Evolutionary conservation across 163 green algal species (phyloP).

Genomic region (Trebouxiophyceae sp.): DNA sequence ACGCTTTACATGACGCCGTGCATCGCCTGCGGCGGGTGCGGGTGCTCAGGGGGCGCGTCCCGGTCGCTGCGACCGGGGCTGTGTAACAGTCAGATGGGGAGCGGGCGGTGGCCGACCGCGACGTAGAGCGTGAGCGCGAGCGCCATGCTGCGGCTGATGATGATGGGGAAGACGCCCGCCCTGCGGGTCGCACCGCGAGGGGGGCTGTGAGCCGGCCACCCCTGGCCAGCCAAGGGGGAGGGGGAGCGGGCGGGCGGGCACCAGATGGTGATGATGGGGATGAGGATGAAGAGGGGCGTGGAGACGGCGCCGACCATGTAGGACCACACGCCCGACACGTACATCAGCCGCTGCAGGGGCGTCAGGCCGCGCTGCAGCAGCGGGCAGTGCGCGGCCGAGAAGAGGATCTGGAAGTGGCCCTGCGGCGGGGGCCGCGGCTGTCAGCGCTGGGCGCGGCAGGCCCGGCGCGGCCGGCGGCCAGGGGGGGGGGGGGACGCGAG

Average conservation of each 20-base stretch:
- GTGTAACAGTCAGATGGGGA: too few species aligned
- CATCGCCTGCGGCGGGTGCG: conserved; percentile 16
- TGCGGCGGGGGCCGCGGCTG: too few species aligned
- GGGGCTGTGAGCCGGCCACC: not conserved
- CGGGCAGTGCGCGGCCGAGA: conserved; percentile 22
- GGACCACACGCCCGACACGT: conserved; percentile 27
- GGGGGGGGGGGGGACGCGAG: too few species aligned
- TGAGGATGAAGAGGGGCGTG: conserved; percentile 21
- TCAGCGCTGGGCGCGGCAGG: too few species aligned
- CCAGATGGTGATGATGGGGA: conserved; percentile 38
- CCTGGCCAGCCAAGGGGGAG: not conserved
- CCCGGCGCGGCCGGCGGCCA: too few species aligned
- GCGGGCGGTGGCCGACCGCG: not conserved
- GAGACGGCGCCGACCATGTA: conserved; percentile 28
- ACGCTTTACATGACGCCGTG: conserved; percentile 26
- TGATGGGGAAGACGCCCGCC: conserved; percentile 50
- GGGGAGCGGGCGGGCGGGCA: not conserved
- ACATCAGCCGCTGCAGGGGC: conserved; percentile 24
- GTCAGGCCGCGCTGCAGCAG: conserved; percentile 20
- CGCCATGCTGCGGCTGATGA: conserved; percentile 49
- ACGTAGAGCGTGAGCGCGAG: conserved; percentile 50
- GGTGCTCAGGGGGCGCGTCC: too few species aligned
- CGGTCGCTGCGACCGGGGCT: too few species aligned
- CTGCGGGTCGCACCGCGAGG: too few species aligned
- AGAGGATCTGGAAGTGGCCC: conserved; percentile 31